phyloP scores from a whole-genome alignment of 1,284 basidiomycete genomes.

The Cyathus olla region DNA sequence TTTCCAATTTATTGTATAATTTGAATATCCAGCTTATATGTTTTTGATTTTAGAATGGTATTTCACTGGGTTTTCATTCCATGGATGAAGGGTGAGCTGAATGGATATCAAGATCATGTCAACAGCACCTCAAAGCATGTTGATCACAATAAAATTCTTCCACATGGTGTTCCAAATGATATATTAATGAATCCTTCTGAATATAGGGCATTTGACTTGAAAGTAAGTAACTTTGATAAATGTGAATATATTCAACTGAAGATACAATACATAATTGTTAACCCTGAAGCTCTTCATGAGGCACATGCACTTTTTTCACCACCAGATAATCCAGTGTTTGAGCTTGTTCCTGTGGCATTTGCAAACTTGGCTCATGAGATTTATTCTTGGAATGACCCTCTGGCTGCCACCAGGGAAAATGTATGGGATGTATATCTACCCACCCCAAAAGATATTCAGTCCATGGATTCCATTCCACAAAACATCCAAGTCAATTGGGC shows the following conservation, averaged over 20 bases:
- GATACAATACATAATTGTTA: slow-evolving; percentile 20
- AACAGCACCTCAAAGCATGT: slow-evolving; percentile 33
- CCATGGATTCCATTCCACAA: background rate
- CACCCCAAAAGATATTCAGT: background rate
- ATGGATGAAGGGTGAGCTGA: slow-evolving; percentile 48
- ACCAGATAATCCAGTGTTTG: slow-evolving; percentile 32
- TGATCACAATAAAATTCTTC: slow-evolving; percentile 42
- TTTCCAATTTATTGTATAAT: slow-evolving; percentile 9
- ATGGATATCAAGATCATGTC: slow-evolving; percentile 24
- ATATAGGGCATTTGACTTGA: slow-evolving; percentile 31
- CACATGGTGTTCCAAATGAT: slow-evolving; percentile 40
- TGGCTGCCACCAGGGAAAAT: slow-evolving; percentile 14
- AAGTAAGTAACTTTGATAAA: slow-evolving; percentile 21
- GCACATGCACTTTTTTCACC: slow-evolving; percentile 28
- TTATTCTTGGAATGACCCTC: slow-evolving; percentile 23
- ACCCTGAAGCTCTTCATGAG: slow-evolving; percentile 24
- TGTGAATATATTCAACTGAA: background rate
- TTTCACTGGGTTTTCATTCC: slow-evolving; percentile 51
- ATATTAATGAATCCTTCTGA: slow-evolving; percentile 26
- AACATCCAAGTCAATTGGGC: background rate
- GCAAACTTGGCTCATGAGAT: slow-evolving; percentile 10
- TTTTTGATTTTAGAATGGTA: slow-evolving; percentile 9
- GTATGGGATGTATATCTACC: slow-evolving; percentile 32
- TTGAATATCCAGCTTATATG: background rate
- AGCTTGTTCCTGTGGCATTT: slow-evolving; percentile 33